Base-by-base conservation (phyloP, 176 grass and related monocot species). In the Eleusine coracana region DNA sequence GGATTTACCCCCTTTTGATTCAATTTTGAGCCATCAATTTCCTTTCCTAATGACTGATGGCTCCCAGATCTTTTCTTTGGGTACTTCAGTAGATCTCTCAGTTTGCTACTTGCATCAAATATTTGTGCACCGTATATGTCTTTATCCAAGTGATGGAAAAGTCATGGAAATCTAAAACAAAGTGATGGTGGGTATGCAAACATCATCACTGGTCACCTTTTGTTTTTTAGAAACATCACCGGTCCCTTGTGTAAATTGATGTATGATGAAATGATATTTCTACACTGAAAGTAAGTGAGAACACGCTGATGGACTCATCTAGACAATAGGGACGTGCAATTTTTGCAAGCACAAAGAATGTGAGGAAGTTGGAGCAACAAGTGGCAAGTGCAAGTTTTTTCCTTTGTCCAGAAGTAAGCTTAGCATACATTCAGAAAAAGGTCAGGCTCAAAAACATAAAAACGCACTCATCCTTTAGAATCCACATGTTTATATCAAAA, bases 401-500 rank as follows among this genome's bases (percentile, higher is more conserved):
- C 48, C 73, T 61, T 73, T 77, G 50, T n/a, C 21, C 52, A 6
- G 40, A 74, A 80, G 76, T 29, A 75, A 70, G 41, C 31, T 61
- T 61, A 62, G 5, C 46, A 25, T 21, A 25, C 40, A 68, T 68
- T 10, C 16, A 36, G 38, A 12, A 75, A 63, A 75, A 63, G 45
- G 23, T 60, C 31, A 8, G 1, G n/a, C 17, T 51, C 70, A 64
- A 64, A 21, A 80, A 34, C 56, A n/a, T 10, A 2, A 68, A 63
- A 60, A 11, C 34, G 18, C 70, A 62, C 51, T 31, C 23, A 76
- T 29, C 7, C 2, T 70, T 36, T 18, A 6, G 68, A 69, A 37
- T 54, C 17, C 61, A 25, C 82, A 76, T 89, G 87, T 85, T 80
- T 80, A 70, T 69, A 51, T 75, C 52, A 69, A 63, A 44, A 52